phyloP scores from a whole-genome alignment of 2,329 filamentous ascomycete species.

The Colletotrichum chlorophyti region DNA sequence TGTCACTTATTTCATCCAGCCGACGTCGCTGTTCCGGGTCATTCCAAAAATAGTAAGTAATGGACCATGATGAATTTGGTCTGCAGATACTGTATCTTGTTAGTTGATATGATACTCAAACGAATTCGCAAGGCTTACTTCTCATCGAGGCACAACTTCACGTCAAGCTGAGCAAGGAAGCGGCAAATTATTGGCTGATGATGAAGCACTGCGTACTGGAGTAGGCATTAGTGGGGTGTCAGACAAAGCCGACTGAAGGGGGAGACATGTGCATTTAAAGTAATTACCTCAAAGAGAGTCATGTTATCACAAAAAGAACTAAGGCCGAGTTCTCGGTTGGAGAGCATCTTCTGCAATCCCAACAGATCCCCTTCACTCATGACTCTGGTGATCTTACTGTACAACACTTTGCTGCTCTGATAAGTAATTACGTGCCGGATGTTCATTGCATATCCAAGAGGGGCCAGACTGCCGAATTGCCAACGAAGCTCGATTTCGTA shows the following conservation, averaged over 20 bases:
- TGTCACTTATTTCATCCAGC: neutral
- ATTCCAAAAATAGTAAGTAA: rapidly evolving
- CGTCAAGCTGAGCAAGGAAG: neutral
- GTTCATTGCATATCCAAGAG: neutral
- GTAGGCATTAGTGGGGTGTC: no score
- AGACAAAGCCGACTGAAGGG: no score
- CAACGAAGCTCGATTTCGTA: neutral
- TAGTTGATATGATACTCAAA: neutral
- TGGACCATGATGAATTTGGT: neutral
- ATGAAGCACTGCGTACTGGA: neutral
- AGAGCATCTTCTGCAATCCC: neutral
- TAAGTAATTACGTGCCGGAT: neutral
- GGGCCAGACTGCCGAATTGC: neutral
- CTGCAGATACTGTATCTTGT: neutral
- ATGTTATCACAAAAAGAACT: neutral
- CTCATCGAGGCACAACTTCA: neutral
- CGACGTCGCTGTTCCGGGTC: neutral
- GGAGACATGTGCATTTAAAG: no score
- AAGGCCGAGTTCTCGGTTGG: neutral
- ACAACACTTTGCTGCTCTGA: neutral
- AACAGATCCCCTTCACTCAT: neutral
- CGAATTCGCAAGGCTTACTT: neutral
- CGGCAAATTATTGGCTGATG: neutral
- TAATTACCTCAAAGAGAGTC: conserved; percentile 7
- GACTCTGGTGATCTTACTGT: rapidly evolving